Conservation (phyloP, 352 stramenopile genomes). For the Globisporangium megalacanthum region DNA sequence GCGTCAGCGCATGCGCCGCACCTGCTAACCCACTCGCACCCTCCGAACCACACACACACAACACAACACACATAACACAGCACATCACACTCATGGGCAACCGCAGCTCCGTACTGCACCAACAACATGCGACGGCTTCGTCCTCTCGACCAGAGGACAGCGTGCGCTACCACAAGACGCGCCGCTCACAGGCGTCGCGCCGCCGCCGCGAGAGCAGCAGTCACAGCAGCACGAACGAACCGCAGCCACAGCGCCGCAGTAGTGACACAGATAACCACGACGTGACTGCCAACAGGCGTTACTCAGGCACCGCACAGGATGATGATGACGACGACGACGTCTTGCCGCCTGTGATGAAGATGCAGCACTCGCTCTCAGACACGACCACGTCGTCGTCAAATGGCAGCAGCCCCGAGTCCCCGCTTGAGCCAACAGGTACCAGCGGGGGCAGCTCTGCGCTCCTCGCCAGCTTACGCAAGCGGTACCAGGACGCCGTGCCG, state of each 20-base stretch:
- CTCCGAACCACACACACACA: too few relatives aligned
- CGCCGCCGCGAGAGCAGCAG: conserved; percentile 8
- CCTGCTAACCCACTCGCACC: too few relatives aligned
- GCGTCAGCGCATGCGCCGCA: too few relatives aligned
- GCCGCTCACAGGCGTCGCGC: conserved; percentile 8
- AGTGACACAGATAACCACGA: conserved; percentile 1
- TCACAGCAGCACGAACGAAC: conserved; percentile 3
- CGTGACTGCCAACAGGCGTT: not conserved
- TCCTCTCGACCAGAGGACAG: not conserved
- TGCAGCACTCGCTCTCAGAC: conserved; percentile 49
- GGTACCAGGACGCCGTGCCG: conserved; percentile 12
- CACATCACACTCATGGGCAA: not conserved
- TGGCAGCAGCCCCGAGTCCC: conserved; percentile 9
- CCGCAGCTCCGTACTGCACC: not conserved
- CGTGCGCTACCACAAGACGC: conserved; percentile 14
- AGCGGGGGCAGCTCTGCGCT: conserved; percentile 22
- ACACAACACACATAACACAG: too few relatives aligned
- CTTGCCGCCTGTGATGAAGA: conserved; percentile 11
- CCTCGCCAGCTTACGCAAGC: conserved; percentile 5
- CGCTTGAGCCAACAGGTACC: not conserved
- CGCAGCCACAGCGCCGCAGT: not conserved
- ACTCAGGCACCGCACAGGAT: not conserved
- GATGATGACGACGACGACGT: conserved; percentile 6
- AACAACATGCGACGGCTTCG: not conserved
- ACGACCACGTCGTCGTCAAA: conserved; percentile 36